A percentile compares a stretch with the other conserved stretches of the same genome.
These are phyloP conservation scores for Hapsidospora chrysogenum DNA, from an alignment of 495 filamentous ascomycete genomes.

Conservation along the genomic window DNA sequence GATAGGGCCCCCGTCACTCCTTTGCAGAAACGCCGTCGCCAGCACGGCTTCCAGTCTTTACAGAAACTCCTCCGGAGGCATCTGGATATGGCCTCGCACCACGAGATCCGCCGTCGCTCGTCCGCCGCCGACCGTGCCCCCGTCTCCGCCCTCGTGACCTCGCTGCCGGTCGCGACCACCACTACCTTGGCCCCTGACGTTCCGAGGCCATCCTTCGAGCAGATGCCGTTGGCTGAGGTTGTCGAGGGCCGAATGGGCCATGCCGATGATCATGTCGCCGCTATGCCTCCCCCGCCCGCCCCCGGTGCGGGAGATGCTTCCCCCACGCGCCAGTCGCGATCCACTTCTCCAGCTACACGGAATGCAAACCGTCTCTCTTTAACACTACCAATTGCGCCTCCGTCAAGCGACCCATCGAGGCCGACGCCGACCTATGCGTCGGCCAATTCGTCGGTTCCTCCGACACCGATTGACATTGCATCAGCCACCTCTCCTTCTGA, in stretches of 20 bases:
- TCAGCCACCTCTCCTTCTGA: conserved; percentile 39
- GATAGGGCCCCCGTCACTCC: conserved; percentile 8
- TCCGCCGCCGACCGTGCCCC: conserved; percentile 1
- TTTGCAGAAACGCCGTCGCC: conserved; percentile 3
- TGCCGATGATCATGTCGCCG: conserved; percentile 11
- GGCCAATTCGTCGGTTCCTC: conserved; percentile 22
- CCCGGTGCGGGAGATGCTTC: conserved; percentile 8
- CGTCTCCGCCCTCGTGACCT: not conserved
- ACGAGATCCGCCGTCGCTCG: conserved; percentile 3
- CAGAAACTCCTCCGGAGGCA: conserved; percentile 1
- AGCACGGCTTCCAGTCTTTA: conserved; percentile 1
- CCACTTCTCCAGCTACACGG: conserved; percentile 37
- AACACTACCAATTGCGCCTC: conserved; percentile 50
- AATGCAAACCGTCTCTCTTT: conserved; percentile 64
- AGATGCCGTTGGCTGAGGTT: too few species aligned
- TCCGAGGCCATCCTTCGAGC: too few species aligned
- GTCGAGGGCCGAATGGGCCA: too few species aligned
- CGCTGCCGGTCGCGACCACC: not conserved
- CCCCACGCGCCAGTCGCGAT: conserved; percentile 33
- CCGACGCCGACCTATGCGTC: conserved; percentile 23
- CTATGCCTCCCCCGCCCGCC: conserved; percentile 10
- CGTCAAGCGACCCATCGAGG: conserved; percentile 21
- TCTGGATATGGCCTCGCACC: conserved; percentile 2
- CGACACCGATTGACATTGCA: conserved; percentile 26
- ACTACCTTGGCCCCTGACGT: conserved; percentile 1